phyloP scores from a whole-genome alignment of 2,329 filamentous ascomycete genomes.

The Triangularia setosa region DNA sequence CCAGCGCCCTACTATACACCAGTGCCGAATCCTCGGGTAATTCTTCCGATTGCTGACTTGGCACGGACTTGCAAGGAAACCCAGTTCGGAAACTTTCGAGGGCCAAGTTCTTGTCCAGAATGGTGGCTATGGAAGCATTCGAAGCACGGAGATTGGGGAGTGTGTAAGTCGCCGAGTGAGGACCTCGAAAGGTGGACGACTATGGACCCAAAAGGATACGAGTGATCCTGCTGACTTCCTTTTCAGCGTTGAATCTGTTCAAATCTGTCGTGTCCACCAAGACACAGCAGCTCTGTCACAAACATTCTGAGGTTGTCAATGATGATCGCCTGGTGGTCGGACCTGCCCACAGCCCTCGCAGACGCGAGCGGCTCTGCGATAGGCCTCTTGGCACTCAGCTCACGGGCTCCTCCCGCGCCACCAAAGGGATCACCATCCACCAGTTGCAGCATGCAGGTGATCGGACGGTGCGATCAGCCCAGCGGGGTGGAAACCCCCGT shows the following conservation, averaged over 20 bases:
- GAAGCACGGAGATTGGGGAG: not conserved
- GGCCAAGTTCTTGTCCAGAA: not conserved
- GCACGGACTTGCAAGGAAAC: not conserved
- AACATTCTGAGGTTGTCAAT: conserved; percentile 1
- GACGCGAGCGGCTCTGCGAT: conserved; percentile 8
- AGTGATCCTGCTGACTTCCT: not conserved
- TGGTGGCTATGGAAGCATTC: not conserved
- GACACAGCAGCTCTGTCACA: not conserved
- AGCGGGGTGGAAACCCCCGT: not conserved
- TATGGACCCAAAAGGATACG: not conserved
- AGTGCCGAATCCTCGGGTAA: conserved; percentile 7
- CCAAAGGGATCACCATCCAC: conserved; percentile 6
- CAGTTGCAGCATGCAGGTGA: not conserved
- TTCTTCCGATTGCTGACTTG: not conserved
- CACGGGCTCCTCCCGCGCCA: conserved; percentile 6
- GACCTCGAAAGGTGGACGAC: not conserved
- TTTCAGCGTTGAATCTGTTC: conserved; percentile 3
- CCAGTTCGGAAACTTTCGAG: not conserved
- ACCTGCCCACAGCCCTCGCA: conserved; percentile 2
- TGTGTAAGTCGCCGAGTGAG: not conserved
- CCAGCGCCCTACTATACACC: not conserved
- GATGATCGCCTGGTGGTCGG: conserved; percentile 13
- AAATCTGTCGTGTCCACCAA: not conserved
- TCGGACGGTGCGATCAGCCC: conserved; percentile 1
- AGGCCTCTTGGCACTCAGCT: conserved; percentile 6